phyloP scores from a whole-genome alignment of 768 basidiomycete genomes.

The Floccularia luteovirens region DNA sequence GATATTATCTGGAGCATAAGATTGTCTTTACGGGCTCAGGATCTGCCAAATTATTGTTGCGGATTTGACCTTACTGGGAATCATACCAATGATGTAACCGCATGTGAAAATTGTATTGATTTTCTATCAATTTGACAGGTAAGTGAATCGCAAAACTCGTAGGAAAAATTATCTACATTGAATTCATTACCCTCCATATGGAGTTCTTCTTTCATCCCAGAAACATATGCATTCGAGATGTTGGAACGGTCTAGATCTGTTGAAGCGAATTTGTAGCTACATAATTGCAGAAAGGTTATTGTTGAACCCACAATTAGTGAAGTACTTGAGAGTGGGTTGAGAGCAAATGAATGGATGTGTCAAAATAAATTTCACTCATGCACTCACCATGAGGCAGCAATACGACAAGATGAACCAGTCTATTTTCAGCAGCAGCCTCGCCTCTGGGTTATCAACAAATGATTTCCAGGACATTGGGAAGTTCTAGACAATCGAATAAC shows the following conservation, averaged over 20 bases:
- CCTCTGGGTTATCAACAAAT: constrained; percentile 35
- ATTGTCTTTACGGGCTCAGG: constrained; percentile 35
- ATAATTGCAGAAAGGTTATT: background rate
- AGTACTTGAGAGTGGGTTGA: constrained; percentile 34
- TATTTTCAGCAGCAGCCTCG: constrained; percentile 46
- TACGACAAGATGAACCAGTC: constrained; percentile 68
- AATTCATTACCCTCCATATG: constrained; percentile 57
- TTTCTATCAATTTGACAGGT: constrained; percentile 28
- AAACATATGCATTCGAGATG: constrained; percentile 70
- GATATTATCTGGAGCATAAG: constrained; percentile 56
- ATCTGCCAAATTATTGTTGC: background rate
- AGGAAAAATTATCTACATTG: constrained; percentile 30
- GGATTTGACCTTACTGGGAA: constrained; percentile 39
- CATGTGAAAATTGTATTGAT: constrained; percentile 69
- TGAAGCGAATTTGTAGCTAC: background rate
- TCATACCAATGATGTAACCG: constrained; percentile 71
- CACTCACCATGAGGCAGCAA: constrained; percentile 61
- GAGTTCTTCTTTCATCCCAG: constrained; percentile 71
- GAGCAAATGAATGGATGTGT: constrained; percentile 5
- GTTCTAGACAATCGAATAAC: background rate
- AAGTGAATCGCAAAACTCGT: constrained; percentile 1
- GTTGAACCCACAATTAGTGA: constrained; percentile 45
- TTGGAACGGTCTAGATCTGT: constrained; percentile 64
- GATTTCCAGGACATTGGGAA: constrained; percentile 18
- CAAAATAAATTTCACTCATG: too few species aligned